phyloP scores from a whole-genome alignment of 1,284 basidiomycete genomes.

The Sphaerobolus stellatus region DNA sequence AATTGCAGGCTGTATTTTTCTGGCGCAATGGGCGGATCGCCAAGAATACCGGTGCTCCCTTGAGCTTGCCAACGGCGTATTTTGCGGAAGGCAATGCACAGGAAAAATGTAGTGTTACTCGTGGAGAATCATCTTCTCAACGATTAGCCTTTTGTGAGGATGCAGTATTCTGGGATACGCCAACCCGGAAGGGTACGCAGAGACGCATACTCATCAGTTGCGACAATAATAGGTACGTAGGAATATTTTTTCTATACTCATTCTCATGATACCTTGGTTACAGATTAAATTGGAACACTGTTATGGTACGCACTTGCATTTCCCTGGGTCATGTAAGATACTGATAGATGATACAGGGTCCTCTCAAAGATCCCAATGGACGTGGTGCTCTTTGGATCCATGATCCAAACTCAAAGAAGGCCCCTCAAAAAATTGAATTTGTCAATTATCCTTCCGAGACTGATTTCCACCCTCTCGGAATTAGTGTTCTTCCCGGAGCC shows the following conservation, averaged over 20 bases:
- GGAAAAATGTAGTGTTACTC: constrained; percentile 43
- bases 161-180: constrained; percentile 57
- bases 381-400: constrained; percentile 46
- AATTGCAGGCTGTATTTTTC: constrained; percentile 40
- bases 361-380: constrained; percentile 49
- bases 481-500: constrained; percentile 49
- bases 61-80: constrained; percentile 46
- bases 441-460: constrained; percentile 43
- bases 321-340: neutral
- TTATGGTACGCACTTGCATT: constrained; percentile 40
- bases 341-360: constrained; percentile 35
- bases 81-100: constrained; percentile 46
- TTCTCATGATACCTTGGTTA: constrained; percentile 18
- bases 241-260: neutral
- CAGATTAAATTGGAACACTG: constrained; percentile 60
- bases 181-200: constrained; percentile 22
- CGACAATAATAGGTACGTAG: constrained; percentile 35
- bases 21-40: constrained; percentile 45
- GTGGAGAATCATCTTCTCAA: constrained; percentile 27
- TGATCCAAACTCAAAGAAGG: constrained; percentile 7
- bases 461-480: constrained; percentile 60
- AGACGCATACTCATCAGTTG: constrained; percentile 51
- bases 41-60: constrained; percentile 42
- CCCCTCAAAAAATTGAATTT: constrained; percentile 31
- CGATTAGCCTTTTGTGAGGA: constrained; percentile 56